Evolutionary conservation across 169 alveolate species (phyloP).

Genomic region (Plasmodium relictum): DNA sequence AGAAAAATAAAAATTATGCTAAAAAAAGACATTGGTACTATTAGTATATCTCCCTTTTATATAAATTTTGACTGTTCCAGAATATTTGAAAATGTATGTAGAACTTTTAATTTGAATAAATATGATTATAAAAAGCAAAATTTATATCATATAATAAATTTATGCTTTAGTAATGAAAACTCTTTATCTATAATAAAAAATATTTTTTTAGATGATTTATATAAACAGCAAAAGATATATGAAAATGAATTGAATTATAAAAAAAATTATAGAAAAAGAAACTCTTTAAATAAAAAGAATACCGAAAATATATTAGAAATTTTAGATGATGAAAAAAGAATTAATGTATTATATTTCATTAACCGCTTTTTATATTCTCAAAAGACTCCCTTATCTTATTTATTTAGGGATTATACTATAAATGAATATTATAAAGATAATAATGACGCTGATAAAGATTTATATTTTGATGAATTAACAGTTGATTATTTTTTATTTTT

Average conservation of each 20-base stretch:
- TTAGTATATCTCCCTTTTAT: conserved; percentile 67
- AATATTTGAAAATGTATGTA: conserved; percentile 52
- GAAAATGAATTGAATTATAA: conserved; percentile 48
- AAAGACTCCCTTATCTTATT: conserved; percentile 61
- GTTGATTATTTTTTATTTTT: conserved; percentile 57
- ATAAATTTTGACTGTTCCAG: conserved; percentile 47
- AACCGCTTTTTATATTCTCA: conserved; percentile 67
- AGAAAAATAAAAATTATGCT: conserved; percentile 71
- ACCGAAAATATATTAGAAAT: conserved; percentile 37
- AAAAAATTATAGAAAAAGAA: conserved; percentile 8
- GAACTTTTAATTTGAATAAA: conserved; percentile 25
- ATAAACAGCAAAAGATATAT: conserved; percentile 53
- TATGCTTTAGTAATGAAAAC: conserved; percentile 6
- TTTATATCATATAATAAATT: conserved; percentile 29
- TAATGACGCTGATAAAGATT: neutral
- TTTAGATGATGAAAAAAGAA: conserved; percentile 53
- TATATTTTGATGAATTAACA: conserved; percentile 40
- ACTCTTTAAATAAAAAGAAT: neutral
- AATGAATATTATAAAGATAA: neutral
- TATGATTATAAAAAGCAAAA: conserved; percentile 52
- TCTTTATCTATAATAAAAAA: conserved; percentile 17
- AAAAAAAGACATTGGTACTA: conserved; percentile 65
- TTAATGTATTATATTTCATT: conserved; percentile 51
- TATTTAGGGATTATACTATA: conserved; percentile 22
- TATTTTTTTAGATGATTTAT: conserved; percentile 40